phyloP scores from a whole-genome alignment of 2,329 filamentous ascomycete genomes.

The Nigrospora osmanthi region DNA sequence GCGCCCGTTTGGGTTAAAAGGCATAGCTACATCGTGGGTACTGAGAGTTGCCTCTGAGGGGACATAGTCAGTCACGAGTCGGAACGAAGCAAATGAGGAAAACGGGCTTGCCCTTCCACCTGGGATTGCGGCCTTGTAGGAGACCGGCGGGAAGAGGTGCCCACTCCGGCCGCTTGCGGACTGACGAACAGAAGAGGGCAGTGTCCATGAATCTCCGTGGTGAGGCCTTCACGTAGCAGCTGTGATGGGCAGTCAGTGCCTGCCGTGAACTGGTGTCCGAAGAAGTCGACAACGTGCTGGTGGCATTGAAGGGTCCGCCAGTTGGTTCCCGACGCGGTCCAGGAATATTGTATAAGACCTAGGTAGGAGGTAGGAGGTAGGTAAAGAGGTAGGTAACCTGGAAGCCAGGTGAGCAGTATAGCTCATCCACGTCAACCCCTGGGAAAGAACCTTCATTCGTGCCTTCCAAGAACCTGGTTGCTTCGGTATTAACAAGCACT shows the following conservation, averaged over 20 bases:
- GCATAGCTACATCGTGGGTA: constrained; percentile 38
- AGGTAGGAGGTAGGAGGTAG: too few relatives aligned
- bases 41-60: constrained; percentile 29
- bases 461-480: too few relatives aligned
- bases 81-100: background rate
- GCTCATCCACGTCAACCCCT: too few relatives aligned
- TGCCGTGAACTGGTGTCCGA: too few relatives aligned
- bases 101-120: constrained; percentile 18
- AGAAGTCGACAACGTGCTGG: too few relatives aligned
- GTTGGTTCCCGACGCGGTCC: too few relatives aligned
- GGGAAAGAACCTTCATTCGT: too few relatives aligned
- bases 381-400: too few relatives aligned
- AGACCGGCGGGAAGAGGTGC: constrained; percentile 14
- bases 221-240: background rate
- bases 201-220: constrained; percentile 10
- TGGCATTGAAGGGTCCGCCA: too few relatives aligned
- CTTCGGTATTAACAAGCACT: too few relatives aligned
- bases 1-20: constrained; percentile 10
- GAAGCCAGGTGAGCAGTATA: too few relatives aligned
- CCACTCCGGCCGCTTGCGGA: constrained; percentile 20
- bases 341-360: too few relatives aligned
- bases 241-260: background rate
- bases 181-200: constrained; percentile 17
- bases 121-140: constrained; percentile 9
- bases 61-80: constrained; percentile 12